Conservation (phyloP, 164 flowering plant species). For the Paratinospora sagittata region DNA sequence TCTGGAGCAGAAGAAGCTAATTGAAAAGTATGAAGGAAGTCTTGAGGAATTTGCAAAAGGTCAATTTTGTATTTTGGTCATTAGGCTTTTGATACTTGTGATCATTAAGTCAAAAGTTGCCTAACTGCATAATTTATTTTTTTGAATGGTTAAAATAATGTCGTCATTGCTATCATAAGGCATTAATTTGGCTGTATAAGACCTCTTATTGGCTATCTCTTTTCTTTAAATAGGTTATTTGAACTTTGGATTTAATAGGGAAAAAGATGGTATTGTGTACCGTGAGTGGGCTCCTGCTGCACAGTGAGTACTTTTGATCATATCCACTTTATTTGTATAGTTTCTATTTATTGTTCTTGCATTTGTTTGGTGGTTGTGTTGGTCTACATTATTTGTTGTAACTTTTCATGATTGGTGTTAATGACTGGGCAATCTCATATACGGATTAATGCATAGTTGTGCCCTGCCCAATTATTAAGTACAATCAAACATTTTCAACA, state of each 20-base stretch:
- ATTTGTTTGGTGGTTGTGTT: background rate
- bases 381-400: background rate
- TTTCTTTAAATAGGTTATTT: constrained; percentile 50
- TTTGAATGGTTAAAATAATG: background rate
- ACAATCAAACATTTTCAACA: background rate
- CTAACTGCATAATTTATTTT: background rate
- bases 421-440: no score
- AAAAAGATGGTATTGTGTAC: constrained; percentile 70
- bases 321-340: background rate
- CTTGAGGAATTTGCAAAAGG: constrained; percentile 89
- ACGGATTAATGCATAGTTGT: no score
- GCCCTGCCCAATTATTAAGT: no score
- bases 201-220: background rate
- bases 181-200: background rate
- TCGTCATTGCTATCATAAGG: background rate
- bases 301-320: constrained; percentile 48
- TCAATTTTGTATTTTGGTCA: constrained; percentile 15
- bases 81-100: background rate
- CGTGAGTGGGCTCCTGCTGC: constrained; percentile 99
- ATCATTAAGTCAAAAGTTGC: background rate
- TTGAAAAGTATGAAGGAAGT: constrained; percentile 76
- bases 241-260: constrained; percentile 87
- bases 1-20: constrained; percentile 50
- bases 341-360: background rate
- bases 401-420: no score